Conservation (phyloP, 352 stramenopile species). For the Stephanocyclus meneghinianus region DNA sequence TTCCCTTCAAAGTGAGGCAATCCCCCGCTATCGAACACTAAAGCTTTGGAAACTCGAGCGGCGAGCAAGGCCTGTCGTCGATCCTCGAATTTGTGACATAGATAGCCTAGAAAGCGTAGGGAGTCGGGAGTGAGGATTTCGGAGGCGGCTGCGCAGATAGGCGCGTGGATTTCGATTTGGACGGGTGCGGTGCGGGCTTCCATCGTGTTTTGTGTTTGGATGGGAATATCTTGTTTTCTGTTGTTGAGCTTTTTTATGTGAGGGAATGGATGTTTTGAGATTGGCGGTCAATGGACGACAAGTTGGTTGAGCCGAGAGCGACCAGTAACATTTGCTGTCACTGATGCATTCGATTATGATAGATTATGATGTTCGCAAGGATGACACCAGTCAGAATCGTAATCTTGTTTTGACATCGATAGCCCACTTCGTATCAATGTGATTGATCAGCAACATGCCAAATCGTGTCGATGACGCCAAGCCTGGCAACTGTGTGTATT, state of each 20-base stretch:
- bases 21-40: slow-evolving; percentile 87
- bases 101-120: slow-evolving; percentile 89
- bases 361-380: not conserved
- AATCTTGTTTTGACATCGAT: too few relatives aligned
- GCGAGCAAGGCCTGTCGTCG: slow-evolving; percentile 80
- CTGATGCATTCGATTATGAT: not conserved
- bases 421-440: not conserved
- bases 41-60: slow-evolving; percentile 63
- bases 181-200: slow-evolving; percentile 67
- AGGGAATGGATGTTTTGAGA: not conserved
- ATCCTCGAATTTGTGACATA: slow-evolving; percentile 88
- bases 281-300: not conserved
- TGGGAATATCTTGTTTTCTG: not conserved
- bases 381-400: not conserved
- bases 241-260: not conserved
- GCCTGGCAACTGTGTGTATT: too few relatives aligned
- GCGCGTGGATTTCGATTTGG: slow-evolving; percentile 84
- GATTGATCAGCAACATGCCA: too few relatives aligned
- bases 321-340: not conserved
- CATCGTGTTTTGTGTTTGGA: slow-evolving; percentile 41
- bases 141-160: slow-evolving; percentile 85
- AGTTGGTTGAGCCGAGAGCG: too few relatives aligned
- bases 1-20: slow-evolving; percentile 87
- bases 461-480: too few relatives aligned
- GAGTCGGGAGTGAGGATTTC: slow-evolving; percentile 89